Evolutionary conservation across 257 asterid species (phyloP), one percentile per base, ranked within the genome.

Genomic region (Solanum lycopersicoides): DNA sequence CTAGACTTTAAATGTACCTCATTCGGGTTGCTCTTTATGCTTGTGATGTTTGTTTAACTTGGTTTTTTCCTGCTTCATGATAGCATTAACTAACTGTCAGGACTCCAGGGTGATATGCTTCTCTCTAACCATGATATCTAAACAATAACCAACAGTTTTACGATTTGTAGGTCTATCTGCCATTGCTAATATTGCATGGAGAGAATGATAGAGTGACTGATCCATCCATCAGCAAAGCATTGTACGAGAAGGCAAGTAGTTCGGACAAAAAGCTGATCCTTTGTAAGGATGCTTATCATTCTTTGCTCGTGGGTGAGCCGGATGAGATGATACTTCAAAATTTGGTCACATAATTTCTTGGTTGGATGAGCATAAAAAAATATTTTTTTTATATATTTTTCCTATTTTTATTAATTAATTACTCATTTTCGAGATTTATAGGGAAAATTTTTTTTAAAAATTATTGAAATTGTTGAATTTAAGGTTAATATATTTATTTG

Each of bases 171-270:
- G 95, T 94, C 44, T 83, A 93, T 2, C 87, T 94, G 77, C 93
- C 98, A 41, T 91, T 94, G 89, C 89, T 94, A n/a, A n/a, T 94
- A 84, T 86, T 93, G 34, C 98, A 94, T 69, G 98, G 98, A 23
- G 92, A 91, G 86, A 91, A 88, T 0, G 98, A 94, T 66, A 90
- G 76, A 11, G 93, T 94, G 87, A 94, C 96, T 0, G 98, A 95
- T 82, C 94, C 95, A 65, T 92, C 93, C 0, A 93, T 92, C 88
- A 94, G 97, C 71, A 87, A 91, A 83, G 91, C 91, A 0, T 87
- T 94, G 88, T 91, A 92, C 18, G 95, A 94, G 88, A 92, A 91
- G 87, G 95, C 97, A 12, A 92, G 93, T 66, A 93, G 95, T 83
- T 5, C 59, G 12, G 95, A 94, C 88, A 94, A 94, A 91, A 93